Conservation (phyloP, 768 basidiomycete species). For the Suillus variegatus region DNA sequence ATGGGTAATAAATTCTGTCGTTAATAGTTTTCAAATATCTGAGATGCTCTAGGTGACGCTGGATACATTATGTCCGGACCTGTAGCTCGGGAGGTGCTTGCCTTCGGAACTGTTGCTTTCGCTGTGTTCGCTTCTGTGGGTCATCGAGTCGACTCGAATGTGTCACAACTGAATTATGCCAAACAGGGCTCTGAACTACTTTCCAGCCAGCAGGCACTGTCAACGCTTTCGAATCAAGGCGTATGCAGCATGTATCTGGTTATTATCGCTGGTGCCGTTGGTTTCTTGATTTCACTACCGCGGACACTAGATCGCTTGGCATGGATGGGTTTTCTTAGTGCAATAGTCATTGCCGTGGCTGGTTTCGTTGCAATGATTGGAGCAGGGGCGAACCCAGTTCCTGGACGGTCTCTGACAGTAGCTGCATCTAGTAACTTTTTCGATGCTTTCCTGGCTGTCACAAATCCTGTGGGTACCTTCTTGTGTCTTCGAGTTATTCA, state of each 20-base stretch:
- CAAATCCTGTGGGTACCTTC: constrained; percentile 45
- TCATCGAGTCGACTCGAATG: constrained; percentile 1
- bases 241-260: constrained; percentile 48
- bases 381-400: constrained; percentile 46
- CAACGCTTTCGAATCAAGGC: constrained; percentile 47
- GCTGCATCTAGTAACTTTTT: constrained; percentile 44
- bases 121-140: constrained; percentile 44
- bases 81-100: constrained; percentile 45
- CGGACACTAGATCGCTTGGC: constrained; percentile 47
- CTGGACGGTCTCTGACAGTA: constrained; percentile 39
- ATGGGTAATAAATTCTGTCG: constrained; percentile 39
- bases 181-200: constrained; percentile 47
- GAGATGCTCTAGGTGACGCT: constrained; percentile 45
- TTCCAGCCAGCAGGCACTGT: constrained; percentile 54
- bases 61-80: constrained; percentile 51
- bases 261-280: constrained; percentile 46
- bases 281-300: constrained; percentile 45
- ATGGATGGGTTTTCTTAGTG: constrained; percentile 50
- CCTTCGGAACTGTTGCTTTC: constrained; percentile 49
- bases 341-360: constrained; percentile 42
- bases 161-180: not conserved
- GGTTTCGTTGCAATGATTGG: constrained; percentile 54
- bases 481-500: not conserved
- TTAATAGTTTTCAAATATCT: not conserved
- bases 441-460: constrained; percentile 53